phyloP scores from a whole-genome alignment of 2,329 filamentous ascomycete species.

The Cercospora berteroae region DNA sequence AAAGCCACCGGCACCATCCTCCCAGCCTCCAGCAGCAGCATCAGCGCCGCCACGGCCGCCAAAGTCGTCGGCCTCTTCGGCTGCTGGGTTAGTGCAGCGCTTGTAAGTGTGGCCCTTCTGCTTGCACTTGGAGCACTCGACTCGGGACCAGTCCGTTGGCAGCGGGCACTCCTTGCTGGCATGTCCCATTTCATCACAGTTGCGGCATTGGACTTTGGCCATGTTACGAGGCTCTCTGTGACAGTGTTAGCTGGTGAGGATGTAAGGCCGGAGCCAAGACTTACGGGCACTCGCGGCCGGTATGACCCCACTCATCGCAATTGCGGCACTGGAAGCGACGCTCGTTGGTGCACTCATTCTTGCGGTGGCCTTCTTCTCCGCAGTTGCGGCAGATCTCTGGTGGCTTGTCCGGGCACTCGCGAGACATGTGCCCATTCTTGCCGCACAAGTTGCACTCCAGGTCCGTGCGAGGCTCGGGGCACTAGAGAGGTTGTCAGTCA shows the following conservation, averaged over 20 bases:
- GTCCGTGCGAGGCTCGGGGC: conserved; percentile 53
- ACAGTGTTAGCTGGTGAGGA: background rate
- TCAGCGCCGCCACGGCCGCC: background rate
- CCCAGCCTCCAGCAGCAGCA: background rate
- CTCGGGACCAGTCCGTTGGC: conserved; percentile 40
- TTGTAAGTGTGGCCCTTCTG: conserved; percentile 32
- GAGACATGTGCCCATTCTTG: conserved; percentile 37
- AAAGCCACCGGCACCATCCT: conserved; percentile 2
- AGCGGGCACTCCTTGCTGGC: conserved; percentile 10
- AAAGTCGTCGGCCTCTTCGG: conserved; percentile 6
- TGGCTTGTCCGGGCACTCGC: conserved; percentile 34
- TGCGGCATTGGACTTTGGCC: conserved; percentile 49
- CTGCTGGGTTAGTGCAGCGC: conserved; percentile 29
- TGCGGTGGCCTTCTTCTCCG: conserved; percentile 35
- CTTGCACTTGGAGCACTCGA: conserved; percentile 49
- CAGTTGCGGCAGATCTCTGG: conserved; percentile 40
- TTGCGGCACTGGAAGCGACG: conserved; percentile 38
- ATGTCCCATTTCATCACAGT: conserved; percentile 43
- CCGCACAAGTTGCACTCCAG: conserved; percentile 39
- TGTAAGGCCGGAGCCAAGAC: background rate
- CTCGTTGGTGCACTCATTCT: conserved; percentile 38
- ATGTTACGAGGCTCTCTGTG: conserved; percentile 48
- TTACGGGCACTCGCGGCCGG: conserved; percentile 60
- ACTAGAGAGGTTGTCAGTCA: conserved; percentile 41
- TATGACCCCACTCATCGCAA: conserved; percentile 35